These are phyloP conservation scores for Arachnomyces sp. DNA, from an alignment of 2,329 filamentous ascomycete genomes.

Conservation along the genomic window DNA sequence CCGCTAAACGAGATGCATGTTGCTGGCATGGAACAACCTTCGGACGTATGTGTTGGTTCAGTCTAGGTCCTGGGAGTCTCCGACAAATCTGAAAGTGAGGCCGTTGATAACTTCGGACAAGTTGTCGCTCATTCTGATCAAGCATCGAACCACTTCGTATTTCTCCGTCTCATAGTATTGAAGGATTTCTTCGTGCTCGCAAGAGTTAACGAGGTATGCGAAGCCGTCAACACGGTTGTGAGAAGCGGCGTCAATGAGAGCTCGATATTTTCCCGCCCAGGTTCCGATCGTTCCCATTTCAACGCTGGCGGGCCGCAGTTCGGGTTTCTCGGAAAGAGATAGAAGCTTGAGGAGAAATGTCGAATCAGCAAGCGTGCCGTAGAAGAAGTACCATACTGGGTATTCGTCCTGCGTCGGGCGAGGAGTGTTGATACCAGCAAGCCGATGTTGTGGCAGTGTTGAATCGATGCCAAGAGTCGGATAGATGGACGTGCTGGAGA, in stretches of 20 bases:
- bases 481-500: slow-evolving; percentile 15
- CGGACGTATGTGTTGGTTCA: too few species aligned
- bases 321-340: slow-evolving; percentile 17
- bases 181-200: slow-evolving; percentile 26
- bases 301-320: slow-evolving; percentile 21
- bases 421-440: not conserved
- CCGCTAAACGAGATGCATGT: too few species aligned
- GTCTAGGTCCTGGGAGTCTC: too few species aligned
- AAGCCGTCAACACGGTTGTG: slow-evolving; percentile 17
- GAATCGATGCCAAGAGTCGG: slow-evolving; percentile 18
- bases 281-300: slow-evolving; percentile 22
- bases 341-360: slow-evolving; percentile 19
- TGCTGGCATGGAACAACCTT: too few species aligned
- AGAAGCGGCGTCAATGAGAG: slow-evolving; percentile 24
- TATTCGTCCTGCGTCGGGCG: slow-evolving; percentile 23
- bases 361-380: slow-evolving; percentile 30
- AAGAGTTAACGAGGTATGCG: slow-evolving; percentile 20
- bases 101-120: not conserved
- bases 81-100: not conserved
- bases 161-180: slow-evolving; percentile 29
- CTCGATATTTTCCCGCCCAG: slow-evolving; percentile 34
- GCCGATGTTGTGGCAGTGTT: slow-evolving; percentile 23
- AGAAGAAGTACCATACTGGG: slow-evolving; percentile 39
- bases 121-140: slow-evolving; percentile 17
- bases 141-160: slow-evolving; percentile 32